These are phyloP conservation scores for Amylocystis lapponica DNA, from an alignment of 768 basidiomycete genomes.

Conservation along the genomic window DNA sequence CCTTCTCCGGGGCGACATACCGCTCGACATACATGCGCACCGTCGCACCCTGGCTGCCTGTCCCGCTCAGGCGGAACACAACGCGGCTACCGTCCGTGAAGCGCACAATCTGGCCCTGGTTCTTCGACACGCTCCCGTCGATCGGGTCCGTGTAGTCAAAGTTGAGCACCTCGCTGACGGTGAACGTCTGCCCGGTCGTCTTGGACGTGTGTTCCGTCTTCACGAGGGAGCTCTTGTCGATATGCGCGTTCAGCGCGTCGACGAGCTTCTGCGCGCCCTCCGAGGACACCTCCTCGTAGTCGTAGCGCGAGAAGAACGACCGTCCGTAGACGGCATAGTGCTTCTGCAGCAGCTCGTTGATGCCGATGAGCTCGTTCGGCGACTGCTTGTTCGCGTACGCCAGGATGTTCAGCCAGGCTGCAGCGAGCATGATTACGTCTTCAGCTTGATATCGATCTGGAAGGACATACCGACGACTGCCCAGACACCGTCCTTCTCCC, in stretches of 20 bases:
- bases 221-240: conserved; percentile 62
- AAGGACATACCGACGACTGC: conserved; percentile 76
- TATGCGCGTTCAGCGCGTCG: conserved; percentile 63
- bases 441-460: too few relatives aligned
- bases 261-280: conserved; percentile 88
- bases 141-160: conserved; percentile 99
- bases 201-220: conserved; percentile 62
- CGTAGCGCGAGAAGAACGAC: conserved; percentile 97
- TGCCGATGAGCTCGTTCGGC: conserved; percentile 72
- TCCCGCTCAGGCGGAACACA: conserved; percentile 94
- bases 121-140: conserved; percentile 86
- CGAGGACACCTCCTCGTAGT: conserved; percentile 96
- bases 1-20: conserved; percentile 68
- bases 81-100: conserved; percentile 92
- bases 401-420: conserved; percentile 97
- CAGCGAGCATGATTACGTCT: background rate
- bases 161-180: conserved; percentile 70
- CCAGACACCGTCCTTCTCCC: conserved; percentile 99
- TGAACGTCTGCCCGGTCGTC: conserved; percentile 66
- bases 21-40: conserved; percentile 95
- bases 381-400: conserved; percentile 80
- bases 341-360: conserved; percentile 83
- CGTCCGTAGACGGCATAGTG: conserved; percentile 94
- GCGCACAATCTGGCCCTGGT: conserved; percentile 91
- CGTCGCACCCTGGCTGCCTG: conserved; percentile 94